Conservation (phyloP, 495 filamentous ascomycete genomes). For the Saxophila tyrrhenica region DNA sequence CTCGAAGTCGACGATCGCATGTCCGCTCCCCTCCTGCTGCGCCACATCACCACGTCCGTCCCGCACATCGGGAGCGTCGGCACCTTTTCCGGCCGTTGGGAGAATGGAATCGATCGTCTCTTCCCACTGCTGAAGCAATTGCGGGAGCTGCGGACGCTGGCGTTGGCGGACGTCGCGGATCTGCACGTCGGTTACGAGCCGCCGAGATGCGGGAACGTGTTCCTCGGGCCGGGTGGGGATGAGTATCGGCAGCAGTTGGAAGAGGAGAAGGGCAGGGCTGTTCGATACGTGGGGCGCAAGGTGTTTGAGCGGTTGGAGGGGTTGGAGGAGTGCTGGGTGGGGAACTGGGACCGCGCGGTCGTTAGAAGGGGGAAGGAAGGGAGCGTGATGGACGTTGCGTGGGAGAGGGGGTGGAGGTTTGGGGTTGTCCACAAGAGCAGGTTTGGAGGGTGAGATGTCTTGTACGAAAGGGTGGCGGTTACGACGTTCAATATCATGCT, state of each 20-base stretch:
- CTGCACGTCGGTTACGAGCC: neutral
- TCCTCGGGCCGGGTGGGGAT: neutral
- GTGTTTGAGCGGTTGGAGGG: neutral
- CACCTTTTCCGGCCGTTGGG: neutral
- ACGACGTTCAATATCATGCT: too few relatives aligned
- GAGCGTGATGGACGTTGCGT: neutral
- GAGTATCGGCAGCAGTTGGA: neutral
- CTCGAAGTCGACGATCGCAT: neutral
- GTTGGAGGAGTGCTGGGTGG: neutral
- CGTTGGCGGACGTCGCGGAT: neutral
- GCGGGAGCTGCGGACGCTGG: neutral
- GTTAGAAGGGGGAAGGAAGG: neutral
- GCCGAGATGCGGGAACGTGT: neutral
- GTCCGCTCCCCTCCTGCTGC: neutral
- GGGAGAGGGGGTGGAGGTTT: neutral
- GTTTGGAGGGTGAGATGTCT: too few relatives aligned
- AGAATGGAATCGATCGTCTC: neutral
- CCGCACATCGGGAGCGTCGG: neutral
- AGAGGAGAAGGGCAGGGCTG: neutral
- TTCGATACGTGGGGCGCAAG: neutral
- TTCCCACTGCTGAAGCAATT: neutral
- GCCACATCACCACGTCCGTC: neutral
- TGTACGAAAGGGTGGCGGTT: too few relatives aligned
- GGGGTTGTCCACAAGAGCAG: neutral
- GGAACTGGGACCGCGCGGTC: neutral